A percentile compares a stretch with the other conserved stretches of the same genome.
phyloP scores from a whole-genome alignment of 257 asterid species.

The Solanum appendiculatum region DNA sequence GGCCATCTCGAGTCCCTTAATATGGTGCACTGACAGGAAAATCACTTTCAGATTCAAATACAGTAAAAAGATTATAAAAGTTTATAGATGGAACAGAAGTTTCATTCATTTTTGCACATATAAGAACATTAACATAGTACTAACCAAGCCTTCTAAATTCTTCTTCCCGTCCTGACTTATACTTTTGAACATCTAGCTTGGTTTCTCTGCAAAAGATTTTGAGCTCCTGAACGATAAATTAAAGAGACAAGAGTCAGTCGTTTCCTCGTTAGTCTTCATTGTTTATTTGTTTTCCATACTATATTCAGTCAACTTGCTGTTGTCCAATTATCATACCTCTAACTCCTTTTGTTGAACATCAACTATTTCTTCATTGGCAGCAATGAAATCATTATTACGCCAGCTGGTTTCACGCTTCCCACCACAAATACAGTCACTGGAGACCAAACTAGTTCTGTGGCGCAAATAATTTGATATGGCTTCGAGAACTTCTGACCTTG shows the following conservation, averaged over 20 bases:
- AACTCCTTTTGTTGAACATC: constrained; percentile 56
- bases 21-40: constrained; percentile 52
- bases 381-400: constrained; percentile 15
- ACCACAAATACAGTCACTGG: constrained; percentile 70
- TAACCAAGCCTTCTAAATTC: constrained; percentile 64
- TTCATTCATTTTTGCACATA: not conserved
- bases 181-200: constrained; percentile 42
- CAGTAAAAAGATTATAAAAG: not conserved
- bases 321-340: constrained; percentile 31
- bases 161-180: constrained; percentile 48
- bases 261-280: not conserved
- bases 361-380: constrained; percentile 31
- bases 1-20: constrained; percentile 57
- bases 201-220: constrained; percentile 46
- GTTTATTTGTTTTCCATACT: not conserved
- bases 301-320: not conserved
- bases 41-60: not conserved
- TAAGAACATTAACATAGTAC: constrained; percentile 3
- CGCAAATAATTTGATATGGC: constrained; percentile 55
- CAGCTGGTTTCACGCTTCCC: constrained; percentile 22
- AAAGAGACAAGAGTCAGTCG: not conserved
- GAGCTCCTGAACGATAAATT: constrained; percentile 42
- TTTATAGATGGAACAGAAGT: not conserved
- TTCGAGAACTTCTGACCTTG: constrained; percentile 50
- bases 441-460: constrained; percentile 48